Base-by-base conservation (phyloP, 495 filamentous ascomycete genomes). In the Massariosphaeria phaeospora region DNA sequence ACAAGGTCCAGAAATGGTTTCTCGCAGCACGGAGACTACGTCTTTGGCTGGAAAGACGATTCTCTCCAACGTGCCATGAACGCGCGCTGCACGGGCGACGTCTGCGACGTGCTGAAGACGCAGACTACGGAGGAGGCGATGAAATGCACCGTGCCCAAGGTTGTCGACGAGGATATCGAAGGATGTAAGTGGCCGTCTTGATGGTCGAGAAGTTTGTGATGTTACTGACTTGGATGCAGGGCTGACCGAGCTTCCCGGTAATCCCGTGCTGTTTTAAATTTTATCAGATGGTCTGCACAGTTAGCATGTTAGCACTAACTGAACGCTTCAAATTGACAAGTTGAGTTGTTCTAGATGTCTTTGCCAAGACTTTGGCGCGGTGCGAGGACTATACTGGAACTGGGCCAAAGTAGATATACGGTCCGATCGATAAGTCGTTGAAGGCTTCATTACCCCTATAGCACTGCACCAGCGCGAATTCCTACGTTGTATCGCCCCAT, bases 81-180 rank as follows among this genome's bases (percentile, higher is more conserved):
- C 39, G 72, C 74, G 65, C 76, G 73, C 53, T 70, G 74, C 15
- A 71, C 67, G 41, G 75, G 73, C 52, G 73, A 73, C 36, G 54
- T 65, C 12, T 71, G 75, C 44, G 67, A 73, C 47, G 58, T 55
- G 25, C 51, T 75, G n/a, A 72, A 69, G 59, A 69, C 67, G 58
- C 76, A 79, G 68, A 59, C 62, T 30, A 67, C 76, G 43, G 46
- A 69, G 17, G 48, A 55, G 12, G 70, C 71, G 53, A 75, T 76
- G 54, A 58, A 70, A 62, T 79, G 76, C 60, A 66, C 67, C 2
- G 66, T 74, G 25, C 65, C 72, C 55, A 63, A 70, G 35, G 63
- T 62, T 34, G 71, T 77, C 6, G 55, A 64, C 6, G 75, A 78
- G 68, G 58, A 67, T 20, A 71, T 71, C 20, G 72, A 75, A 34